phyloP scores from a whole-genome alignment of 306 rosid genomes.

The Prunus persica region Prunus_persica_NCBIv2 NC_034009.1:37796501-37797000 shows the following conservation, averaged over 20 bases:
- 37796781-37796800: conserved; percentile 36
- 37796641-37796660: conserved; percentile 3
- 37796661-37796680: conserved; percentile 5
- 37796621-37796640: conserved; percentile 22
- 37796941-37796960: background rate
- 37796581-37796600: conserved; percentile 44
- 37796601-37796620: conserved; percentile 38
- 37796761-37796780: conserved; percentile 31
- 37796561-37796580: conserved; percentile 50
- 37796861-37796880: conserved; percentile 53
- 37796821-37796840: conserved; percentile 14
- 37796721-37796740: conserved; percentile 8
- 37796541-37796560: conserved; percentile 80
- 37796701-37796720: background rate
- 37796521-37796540: conserved; percentile 70
- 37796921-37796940: background rate
- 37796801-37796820: conserved; percentile 29
- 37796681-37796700: background rate
- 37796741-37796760: conserved; percentile 23
- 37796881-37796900: conserved; percentile 46
- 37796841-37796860: conserved; percentile 48
- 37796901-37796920: conserved; percentile 15
- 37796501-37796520: conserved; percentile 72
- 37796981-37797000: too few species aligned
- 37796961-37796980: too few species aligned